A percentile compares a stretch with the other conserved stretches of the same genome.
Conservation (phyloP, 139 green algal genomes). For the Tetradesmus obliquus region DNA sequence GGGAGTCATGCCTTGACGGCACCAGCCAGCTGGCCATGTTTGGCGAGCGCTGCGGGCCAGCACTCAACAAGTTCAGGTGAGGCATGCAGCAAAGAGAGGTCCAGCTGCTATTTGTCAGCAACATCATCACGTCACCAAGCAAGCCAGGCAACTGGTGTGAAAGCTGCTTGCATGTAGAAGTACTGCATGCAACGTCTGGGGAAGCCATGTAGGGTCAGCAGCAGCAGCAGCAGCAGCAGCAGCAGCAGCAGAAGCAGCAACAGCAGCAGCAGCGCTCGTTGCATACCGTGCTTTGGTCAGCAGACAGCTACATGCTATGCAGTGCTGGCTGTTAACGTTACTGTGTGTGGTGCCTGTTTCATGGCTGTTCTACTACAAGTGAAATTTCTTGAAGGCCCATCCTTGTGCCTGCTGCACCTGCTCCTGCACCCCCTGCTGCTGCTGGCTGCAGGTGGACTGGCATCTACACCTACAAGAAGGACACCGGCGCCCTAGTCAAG, state of each 20-base stretch:
- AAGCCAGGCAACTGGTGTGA: neutral
- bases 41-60: constrained; percentile 18
- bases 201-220: too few relatives aligned
- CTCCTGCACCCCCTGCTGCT: neutral
- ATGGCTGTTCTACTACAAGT: neutral
- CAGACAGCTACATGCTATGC: too few relatives aligned
- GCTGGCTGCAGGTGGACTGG: constrained; percentile 21
- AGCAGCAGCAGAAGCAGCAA: too few relatives aligned
- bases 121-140: neutral
- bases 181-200: too few relatives aligned
- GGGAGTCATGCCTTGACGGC: neutral
- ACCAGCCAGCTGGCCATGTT: constrained; percentile 11
- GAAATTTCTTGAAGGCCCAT: too few relatives aligned
- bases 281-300: too few relatives aligned
- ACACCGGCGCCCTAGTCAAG: neutral
- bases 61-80: constrained; percentile 31
- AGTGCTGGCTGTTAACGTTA: neutral
- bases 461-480: constrained; percentile 22
- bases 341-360: neutral
- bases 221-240: neutral
- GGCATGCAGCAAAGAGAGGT: neutral
- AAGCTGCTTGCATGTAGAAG: too few relatives aligned
- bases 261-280: too few relatives aligned
- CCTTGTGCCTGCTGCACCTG: neutral
- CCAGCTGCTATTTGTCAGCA: too few relatives aligned